Evolutionary conservation across 768 basidiomycete genomes (phyloP).

Genomic region (Xerocomellus intermedius): DNA sequence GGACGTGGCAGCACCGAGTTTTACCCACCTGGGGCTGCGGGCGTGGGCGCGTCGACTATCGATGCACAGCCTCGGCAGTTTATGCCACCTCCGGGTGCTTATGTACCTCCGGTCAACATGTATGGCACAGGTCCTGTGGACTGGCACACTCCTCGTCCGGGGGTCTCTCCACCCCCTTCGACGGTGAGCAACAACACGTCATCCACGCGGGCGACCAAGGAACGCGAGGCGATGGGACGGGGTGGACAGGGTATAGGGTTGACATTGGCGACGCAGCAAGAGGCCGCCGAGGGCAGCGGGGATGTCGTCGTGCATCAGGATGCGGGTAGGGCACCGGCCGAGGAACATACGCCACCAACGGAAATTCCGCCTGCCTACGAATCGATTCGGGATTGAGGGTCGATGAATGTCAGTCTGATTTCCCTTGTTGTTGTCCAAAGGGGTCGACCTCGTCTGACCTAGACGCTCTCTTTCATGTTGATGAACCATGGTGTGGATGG

Average conservation of each 20-base stretch:
- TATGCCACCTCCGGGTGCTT: slow-evolving; percentile 1
- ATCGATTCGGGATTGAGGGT: slow-evolving; percentile 22
- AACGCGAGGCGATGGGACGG: slow-evolving; percentile 23
- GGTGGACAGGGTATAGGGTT: slow-evolving; percentile 17
- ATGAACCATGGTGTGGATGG: not conserved
- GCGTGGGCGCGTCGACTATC: not conserved
- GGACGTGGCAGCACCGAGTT: slow-evolving; percentile 9
- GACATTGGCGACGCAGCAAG: slow-evolving; percentile 21
- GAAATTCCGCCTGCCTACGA: slow-evolving; percentile 33
- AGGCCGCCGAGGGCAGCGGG: slow-evolving; percentile 17
- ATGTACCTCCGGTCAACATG: slow-evolving; percentile 5
- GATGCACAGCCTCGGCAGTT: slow-evolving; percentile 12
- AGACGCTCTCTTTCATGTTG: not conserved
- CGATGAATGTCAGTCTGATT: not conserved
- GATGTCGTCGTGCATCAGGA: slow-evolving; percentile 30
- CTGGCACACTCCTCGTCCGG: slow-evolving; percentile 19
- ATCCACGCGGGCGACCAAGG: slow-evolving; percentile 18
- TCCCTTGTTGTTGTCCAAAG: not conserved
- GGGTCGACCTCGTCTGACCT: not conserved
- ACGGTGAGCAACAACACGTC: slow-evolving; percentile 17
- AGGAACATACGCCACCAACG: slow-evolving; percentile 15
- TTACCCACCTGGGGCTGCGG: not conserved
- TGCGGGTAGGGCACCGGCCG: slow-evolving; percentile 24
- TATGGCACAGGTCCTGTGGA: slow-evolving; percentile 16
- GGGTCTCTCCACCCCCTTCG: slow-evolving; percentile 23